Base-by-base conservation (phyloP, 108 stramenopile genomes). In the Nitzschia sp. region DNA sequence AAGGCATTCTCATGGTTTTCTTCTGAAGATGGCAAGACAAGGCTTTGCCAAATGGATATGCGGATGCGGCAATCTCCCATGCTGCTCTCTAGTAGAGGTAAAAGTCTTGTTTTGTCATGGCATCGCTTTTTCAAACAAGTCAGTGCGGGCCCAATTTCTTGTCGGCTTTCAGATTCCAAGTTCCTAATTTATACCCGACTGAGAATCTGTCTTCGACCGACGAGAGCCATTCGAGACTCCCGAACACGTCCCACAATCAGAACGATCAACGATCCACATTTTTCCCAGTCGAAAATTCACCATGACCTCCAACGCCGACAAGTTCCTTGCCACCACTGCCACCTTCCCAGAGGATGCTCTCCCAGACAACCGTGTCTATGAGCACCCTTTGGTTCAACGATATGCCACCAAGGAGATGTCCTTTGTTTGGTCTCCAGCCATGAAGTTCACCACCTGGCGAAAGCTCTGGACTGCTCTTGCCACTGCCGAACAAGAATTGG, bases 371-470 rank as follows among this genome's bases (percentile, higher is more conserved):
- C 82, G 79, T 51, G 85, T 80, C 52, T 96, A 94, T 72, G 90
- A 94, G 67, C 92, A 96, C 75, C 96, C 96, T 3, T 77, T 96
- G 59, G 93, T 95, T 17, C 50, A 85, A 57, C 78, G 94, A 68
- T 99, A 99, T 70, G 97, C 97, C 51, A 96, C 97, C 52, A 96
- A 95, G 73, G 98, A 98, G 80, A 99, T 99, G 98, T 94, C 92
- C 69, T 92, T 93, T 57, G 78, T 99, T 41, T 98, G 92, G 85
- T 95, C 93, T 43, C 97, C 98, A 3, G 93, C 90, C 63, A 97
- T 93, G 91, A 99, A 99, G 83, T 99, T 99, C 82, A 90, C 95
- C 52, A 97, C 97, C 8, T 99, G 98, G 98, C 81, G 98, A 25
- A 94, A 95, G 63, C 86, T 99, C 8, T 99, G 98, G 98, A 90